phyloP scores from a whole-genome alignment of 345 rosid genomes.

The Zanthoxylum bungeanum region DNA sequence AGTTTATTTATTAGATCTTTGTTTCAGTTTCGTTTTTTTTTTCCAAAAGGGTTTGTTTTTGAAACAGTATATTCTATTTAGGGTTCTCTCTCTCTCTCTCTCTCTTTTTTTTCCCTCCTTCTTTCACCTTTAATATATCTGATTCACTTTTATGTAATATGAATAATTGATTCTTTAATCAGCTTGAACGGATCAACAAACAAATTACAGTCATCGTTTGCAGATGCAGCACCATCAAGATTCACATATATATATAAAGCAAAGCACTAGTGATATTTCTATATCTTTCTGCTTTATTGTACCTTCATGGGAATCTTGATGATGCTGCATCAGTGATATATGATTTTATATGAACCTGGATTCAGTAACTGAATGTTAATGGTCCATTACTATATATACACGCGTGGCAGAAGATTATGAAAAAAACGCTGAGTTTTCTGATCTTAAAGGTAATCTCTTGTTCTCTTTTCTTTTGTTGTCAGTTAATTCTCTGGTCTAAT shows the following conservation, averaged over 20 bases:
- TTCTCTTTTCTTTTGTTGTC: too few species aligned
- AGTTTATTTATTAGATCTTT: too few species aligned
- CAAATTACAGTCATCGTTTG: conserved; percentile 56
- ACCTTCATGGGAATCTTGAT: conserved; percentile 73
- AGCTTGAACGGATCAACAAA: not conserved
- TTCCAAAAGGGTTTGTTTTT: not conserved
- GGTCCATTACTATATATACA: too few species aligned
- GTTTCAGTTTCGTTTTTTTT: not conserved
- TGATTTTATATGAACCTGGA: conserved; percentile 45
- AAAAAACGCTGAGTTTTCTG: too few species aligned
- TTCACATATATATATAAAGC: conserved; percentile 34
- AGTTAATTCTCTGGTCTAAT: too few species aligned
- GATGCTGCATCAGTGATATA: conserved; percentile 77
- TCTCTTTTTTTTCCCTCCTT: not conserved
- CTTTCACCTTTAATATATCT: not conserved
- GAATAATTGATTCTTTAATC: not conserved
- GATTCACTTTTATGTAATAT: not conserved
- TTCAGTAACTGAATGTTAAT: too few species aligned
- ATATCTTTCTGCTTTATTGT: not conserved
- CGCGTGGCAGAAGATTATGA: too few species aligned
- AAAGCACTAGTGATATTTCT: conserved; percentile 18
- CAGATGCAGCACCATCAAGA: conserved; percentile 70
- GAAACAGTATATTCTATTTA: conserved; percentile 7
- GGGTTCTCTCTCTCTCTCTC: not conserved
- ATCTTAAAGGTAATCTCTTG: too few species aligned